Base-by-base conservation (phyloP, 768 basidiomycete species). In the Tricholomella constricta region DNA sequence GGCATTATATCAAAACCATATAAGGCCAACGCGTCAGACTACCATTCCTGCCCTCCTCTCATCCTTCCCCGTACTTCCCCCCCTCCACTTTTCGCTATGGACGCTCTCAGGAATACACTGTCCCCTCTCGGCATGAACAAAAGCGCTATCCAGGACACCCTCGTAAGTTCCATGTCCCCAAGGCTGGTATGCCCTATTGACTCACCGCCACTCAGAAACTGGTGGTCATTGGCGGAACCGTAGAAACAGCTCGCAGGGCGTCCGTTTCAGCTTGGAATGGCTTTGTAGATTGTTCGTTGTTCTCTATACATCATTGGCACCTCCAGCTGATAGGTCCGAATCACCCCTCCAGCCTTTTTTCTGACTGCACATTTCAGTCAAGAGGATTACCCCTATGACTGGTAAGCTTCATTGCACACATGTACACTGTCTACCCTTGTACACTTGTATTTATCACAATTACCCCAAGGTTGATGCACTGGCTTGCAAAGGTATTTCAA, bases 181-280 rank as follows among this genome's bases (percentile, higher is more conserved):
- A 47, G 37, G 11, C 40, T 25, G 42, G 12, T 38, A 42, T 51
- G 54, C 54, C 26, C 38, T 51, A 47, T 61, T n/a, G 34, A 62
- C 52, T 54, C 15, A 57, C 26, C 41, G 23, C 25, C 2, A 36
- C 25, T 2, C 59, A 91, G 91, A 92, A 91, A 88, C 79, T 91
- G 22, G 91, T 94, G 29, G 91, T 94, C 62, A 88, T 94, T 64
- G 91, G 91, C 20, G 91, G 91, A 1, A 92, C 91, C 0, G 87
- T 93, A 19, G 91, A 93, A 67, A 92, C 90, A 14, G 90, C 90
- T 31, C 79, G 91, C 57, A 78, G 91, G 40, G 86, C 82, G 15
- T 91, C 89, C 10, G 76, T 89, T 25, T 90, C 89, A 4, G 91
- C 89, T 11, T 94, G 91, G 91, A 91, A 88, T 68, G 89, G 89